These are phyloP conservation scores for Neodidymelliopsis sp. DNA, from an alignment of 2,329 filamentous ascomycete genomes.

Conservation along the genomic window DNA sequence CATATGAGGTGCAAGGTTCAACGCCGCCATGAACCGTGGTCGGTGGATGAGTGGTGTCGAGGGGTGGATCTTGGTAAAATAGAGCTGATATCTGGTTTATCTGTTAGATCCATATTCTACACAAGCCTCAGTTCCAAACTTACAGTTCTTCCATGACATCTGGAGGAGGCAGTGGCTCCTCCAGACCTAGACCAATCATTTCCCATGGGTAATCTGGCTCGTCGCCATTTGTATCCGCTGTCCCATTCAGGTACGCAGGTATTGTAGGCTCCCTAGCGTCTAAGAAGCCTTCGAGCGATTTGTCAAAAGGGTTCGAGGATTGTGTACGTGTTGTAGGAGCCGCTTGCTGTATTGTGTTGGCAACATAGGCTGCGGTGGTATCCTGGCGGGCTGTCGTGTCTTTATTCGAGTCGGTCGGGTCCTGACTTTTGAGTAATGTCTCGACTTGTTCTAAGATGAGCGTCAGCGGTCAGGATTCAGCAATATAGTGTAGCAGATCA, in stretches of 20 bases:
- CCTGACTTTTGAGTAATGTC: slow-evolving; percentile 84
- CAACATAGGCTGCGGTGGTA: slow-evolving; percentile 41
- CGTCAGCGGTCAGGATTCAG: slow-evolving; percentile 17
- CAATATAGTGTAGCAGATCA: not conserved
- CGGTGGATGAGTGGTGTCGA: slow-evolving; percentile 89
- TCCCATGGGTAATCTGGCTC: slow-evolving; percentile 75
- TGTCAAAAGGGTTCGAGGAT: slow-evolving; percentile 12
- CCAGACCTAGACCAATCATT: slow-evolving; percentile 80
- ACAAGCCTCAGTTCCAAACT: slow-evolving; percentile 30
- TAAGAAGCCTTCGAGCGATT: slow-evolving; percentile 15
- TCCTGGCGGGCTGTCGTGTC: slow-evolving; percentile 34
- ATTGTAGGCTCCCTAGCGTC: slow-evolving; percentile 26
- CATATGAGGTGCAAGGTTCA: slow-evolving; percentile 86
- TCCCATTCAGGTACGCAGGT: slow-evolving; percentile 27
- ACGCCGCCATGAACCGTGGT: slow-evolving; percentile 83
- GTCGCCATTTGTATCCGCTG: slow-evolving; percentile 22
- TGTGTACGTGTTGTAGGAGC: slow-evolving; percentile 31
- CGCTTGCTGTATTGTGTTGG: slow-evolving; percentile 38
- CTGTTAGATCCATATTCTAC: slow-evolving; percentile 17
- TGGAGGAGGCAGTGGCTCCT: slow-evolving; percentile 79
- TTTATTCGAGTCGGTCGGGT: slow-evolving; percentile 53
- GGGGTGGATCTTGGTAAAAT: slow-evolving; percentile 89
- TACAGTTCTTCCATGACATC: slow-evolving; percentile 88
- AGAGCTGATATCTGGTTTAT: slow-evolving; percentile 73
- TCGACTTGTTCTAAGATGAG: slow-evolving; percentile 80